These are phyloP conservation scores for Bidens hawaiensis DNA, from an alignment of 140 eudicot species.

Conservation along the genomic window DNA sequence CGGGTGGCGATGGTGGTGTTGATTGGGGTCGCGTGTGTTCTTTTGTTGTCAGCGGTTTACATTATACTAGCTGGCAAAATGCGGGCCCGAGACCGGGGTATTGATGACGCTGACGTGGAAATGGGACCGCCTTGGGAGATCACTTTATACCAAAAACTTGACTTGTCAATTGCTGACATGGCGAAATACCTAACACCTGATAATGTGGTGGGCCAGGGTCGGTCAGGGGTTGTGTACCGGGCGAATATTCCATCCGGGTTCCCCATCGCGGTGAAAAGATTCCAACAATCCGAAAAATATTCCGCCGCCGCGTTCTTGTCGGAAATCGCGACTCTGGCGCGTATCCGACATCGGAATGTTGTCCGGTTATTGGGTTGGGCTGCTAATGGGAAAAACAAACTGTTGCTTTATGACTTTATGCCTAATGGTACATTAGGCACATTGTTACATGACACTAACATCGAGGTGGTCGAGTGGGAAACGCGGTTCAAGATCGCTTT, in stretches of 20 bases:
- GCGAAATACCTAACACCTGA: constrained; percentile 50
- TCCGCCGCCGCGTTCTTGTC: constrained; percentile 73
- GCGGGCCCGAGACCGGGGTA: constrained; percentile 25
- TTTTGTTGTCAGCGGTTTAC: constrained; percentile 63
- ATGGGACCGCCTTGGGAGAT: constrained; percentile 93
- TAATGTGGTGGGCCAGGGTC: constrained; percentile 75
- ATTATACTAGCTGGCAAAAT: constrained; percentile 55
- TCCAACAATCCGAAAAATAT: constrained; percentile 48
- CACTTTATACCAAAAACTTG: constrained; percentile 83
- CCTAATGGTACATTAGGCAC: constrained; percentile 71
- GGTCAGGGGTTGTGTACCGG: constrained; percentile 67
- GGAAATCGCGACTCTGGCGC: constrained; percentile 77
- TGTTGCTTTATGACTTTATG: constrained; percentile 74
- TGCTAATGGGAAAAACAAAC: constrained; percentile 66
- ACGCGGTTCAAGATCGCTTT: constrained; percentile 75
- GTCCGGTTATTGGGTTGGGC: constrained; percentile 88
- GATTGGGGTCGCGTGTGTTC: constrained; percentile 57
- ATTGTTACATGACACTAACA: constrained; percentile 53
- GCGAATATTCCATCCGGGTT: constrained; percentile 47
- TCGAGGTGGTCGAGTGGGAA: constrained; percentile 67
- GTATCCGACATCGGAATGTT: constrained; percentile 79
- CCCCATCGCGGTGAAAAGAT: constrained; percentile 70
- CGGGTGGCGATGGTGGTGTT: constrained; percentile 89
- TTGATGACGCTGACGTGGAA: constrained; percentile 63
- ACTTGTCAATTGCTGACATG: constrained; percentile 71